phyloP scores from a whole-genome alignment of 495 filamentous ascomycete species.

The Hypoxylon lienhwacheense region DNA sequence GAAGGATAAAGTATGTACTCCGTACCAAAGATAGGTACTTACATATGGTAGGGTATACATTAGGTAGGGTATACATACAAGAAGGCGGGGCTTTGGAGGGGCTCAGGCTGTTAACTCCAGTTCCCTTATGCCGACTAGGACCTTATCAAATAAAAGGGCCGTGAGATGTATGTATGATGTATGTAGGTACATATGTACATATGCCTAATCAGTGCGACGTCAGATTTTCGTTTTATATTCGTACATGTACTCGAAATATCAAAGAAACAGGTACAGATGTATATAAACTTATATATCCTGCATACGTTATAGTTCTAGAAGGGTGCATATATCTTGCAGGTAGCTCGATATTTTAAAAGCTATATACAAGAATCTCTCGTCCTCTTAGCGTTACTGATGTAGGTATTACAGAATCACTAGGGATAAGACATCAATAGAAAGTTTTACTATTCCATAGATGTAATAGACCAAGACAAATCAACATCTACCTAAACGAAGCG shows the following conservation, averaged over 20 bases:
- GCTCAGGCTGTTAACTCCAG: slow-evolving; percentile 23
- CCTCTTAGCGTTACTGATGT: no score
- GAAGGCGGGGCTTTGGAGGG: slow-evolving; percentile 31
- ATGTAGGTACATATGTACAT: no score
- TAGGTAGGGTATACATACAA: slow-evolving; percentile 2
- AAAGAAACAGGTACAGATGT: no score
- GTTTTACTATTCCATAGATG: no score
- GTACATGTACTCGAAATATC: no score
- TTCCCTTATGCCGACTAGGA: slow-evolving; percentile 1
- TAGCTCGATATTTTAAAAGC: no score
- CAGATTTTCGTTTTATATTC: neutral
- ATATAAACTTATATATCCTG: neutral
- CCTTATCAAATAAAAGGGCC: slow-evolving; percentile 22
- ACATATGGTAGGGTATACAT: neutral
- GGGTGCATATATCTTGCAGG: no score
- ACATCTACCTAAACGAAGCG: neutral
- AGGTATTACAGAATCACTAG: no score
- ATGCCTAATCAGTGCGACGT: slow-evolving; percentile 22
- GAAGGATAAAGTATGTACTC: neutral
- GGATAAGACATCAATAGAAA: no score
- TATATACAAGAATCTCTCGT: no score
- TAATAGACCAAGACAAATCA: no score
- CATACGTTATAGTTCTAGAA: neutral
- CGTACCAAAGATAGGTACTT: neutral
- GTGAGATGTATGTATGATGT: no score